Evolutionary conservation across 495 filamentous ascomycete genomes (phyloP).

Genomic region (Lasiosphaeris hirsuta): DNA sequence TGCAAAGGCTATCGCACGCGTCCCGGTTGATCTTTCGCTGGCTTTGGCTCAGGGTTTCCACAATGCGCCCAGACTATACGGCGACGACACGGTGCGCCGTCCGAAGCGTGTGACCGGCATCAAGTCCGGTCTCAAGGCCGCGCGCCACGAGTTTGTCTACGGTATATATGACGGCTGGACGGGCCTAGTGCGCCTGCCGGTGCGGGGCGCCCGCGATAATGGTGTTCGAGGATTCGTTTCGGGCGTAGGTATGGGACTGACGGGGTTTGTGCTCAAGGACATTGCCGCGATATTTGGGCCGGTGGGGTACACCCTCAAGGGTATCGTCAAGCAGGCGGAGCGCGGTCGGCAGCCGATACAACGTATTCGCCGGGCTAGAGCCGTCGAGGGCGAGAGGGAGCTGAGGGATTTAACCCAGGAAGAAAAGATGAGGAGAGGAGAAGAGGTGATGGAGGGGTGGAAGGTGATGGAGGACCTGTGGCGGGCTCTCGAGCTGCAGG

Average conservation of each 20-base stretch:
- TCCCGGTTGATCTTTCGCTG: constrained; percentile 65
- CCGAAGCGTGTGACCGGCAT: constrained; percentile 62
- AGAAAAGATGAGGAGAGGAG: constrained; percentile 21
- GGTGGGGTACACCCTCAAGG: constrained; percentile 63
- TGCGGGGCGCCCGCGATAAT: constrained; percentile 55
- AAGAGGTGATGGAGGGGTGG: constrained; percentile 37
- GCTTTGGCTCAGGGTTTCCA: constrained; percentile 79
- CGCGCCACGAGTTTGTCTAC: constrained; percentile 62
- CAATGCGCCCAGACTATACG: constrained; percentile 77
- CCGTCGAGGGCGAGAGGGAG: constrained; percentile 46
- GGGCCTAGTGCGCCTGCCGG: constrained; percentile 64
- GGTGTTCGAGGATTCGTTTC: constrained; percentile 57
- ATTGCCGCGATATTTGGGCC: constrained; percentile 62
- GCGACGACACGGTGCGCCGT: constrained; percentile 46
- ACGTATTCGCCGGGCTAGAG: constrained; percentile 47
- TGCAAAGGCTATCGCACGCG: constrained; percentile 45
- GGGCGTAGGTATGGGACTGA: constrained; percentile 72
- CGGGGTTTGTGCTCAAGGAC: constrained; percentile 70
- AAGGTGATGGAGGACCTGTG: constrained; percentile 39
- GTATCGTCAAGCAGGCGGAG: constrained; percentile 53
- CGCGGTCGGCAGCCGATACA: constrained; percentile 45
- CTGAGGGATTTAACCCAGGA: constrained; percentile 26
- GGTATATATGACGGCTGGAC: constrained; percentile 74
- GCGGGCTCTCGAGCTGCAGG: constrained; percentile 36
- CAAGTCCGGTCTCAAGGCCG: constrained; percentile 62